Base-by-base conservation (phyloP, 139 green algal genomes). In the Chlorella sp. region DNA sequence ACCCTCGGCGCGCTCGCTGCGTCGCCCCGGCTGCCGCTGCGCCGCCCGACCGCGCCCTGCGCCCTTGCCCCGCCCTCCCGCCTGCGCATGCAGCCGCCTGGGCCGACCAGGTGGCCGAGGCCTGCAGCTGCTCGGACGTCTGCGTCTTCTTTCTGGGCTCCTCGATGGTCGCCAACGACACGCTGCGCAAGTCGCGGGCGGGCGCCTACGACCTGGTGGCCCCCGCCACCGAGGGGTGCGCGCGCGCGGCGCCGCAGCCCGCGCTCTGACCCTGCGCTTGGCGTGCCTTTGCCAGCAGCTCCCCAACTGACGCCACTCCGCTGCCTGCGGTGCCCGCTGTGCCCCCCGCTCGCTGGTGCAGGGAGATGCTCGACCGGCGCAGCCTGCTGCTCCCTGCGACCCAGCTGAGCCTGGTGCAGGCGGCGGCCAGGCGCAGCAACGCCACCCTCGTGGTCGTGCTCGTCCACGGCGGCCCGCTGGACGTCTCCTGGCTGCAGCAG, bases 381-480 rank as follows among this genome's bases (percentile, higher is more conserved):
- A 38, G 38, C 68, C 68, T 75, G 51, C 36, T 51, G 36, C 53
- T 75, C 38, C 68, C 68, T 5, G 68, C 51, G 27, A 42, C n/a
- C 8, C 68, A 75, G 68, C 50, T 75, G 27, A 61, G 55, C 36
- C 51, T 75, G 25, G 40, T 75, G 1, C 68, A 75, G 68, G 68
- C 46, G 67, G 71, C 71, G 29, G 76, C 76, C 17, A 40, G 48
- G 29, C 62, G 50, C 35, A 86, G 71, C 3, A 4, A 62, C 36
- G 77, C 77, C 33, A 64, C 67, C 8, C 46, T 86, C 0, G 48
- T 80, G 2, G 80, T 86, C 8, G 58, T 86, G 38, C 59, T 86
- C 35, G 41, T 86, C 21, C 80, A 86, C n/a, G 80, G 80, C 3
- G 80, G 74, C 3, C 80, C 80, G 8, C 65, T 86, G 48, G 80